Evolutionary conservation across 2,329 filamentous ascomycete genomes (phyloP).

Genomic region (Pestalotiopsis sp.): DNA sequence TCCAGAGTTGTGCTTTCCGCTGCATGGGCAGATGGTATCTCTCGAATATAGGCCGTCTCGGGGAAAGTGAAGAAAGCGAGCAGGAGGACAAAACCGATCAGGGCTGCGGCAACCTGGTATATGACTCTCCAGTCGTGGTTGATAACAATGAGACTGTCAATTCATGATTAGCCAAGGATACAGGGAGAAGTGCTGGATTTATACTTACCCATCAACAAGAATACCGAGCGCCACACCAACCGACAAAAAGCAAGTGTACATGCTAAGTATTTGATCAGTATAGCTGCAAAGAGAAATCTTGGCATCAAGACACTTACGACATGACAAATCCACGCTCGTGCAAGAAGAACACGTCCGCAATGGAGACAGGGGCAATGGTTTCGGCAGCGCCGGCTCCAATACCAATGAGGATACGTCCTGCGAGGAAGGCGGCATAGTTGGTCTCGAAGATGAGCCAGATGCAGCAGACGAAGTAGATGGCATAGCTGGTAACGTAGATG

Average conservation of each 20-base stretch:
- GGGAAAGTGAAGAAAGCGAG: constrained; percentile 56
- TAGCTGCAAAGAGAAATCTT: background rate
- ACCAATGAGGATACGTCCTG: constrained; percentile 53
- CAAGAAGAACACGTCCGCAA: constrained; percentile 55
- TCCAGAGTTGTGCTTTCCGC: constrained; percentile 6
- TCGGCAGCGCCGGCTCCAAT: constrained; percentile 57
- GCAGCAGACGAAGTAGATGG: constrained; percentile 42
- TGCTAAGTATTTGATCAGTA: constrained; percentile 6
- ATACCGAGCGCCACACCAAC: constrained; percentile 45
- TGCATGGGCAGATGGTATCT: constrained; percentile 12
- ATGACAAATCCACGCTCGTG: constrained; percentile 57
- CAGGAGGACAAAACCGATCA: constrained; percentile 50
- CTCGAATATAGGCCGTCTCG: constrained; percentile 52
- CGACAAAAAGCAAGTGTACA: constrained; percentile 43
- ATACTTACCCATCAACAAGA: constrained; percentile 41
- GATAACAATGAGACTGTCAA: constrained; percentile 47
- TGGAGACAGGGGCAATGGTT: constrained; percentile 37
- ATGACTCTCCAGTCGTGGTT: constrained; percentile 51
- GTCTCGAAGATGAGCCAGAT: constrained; percentile 47
- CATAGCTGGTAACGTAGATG: constrained; percentile 47
- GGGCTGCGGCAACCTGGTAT: constrained; percentile 51
- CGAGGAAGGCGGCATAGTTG: constrained; percentile 43
- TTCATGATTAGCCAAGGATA: background rate
- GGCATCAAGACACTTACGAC: constrained; percentile 37
- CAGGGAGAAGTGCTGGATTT: background rate